phyloP scores from a whole-genome alignment of 495 filamentous ascomycete species.

The Neurospora cerealis region DNA sequence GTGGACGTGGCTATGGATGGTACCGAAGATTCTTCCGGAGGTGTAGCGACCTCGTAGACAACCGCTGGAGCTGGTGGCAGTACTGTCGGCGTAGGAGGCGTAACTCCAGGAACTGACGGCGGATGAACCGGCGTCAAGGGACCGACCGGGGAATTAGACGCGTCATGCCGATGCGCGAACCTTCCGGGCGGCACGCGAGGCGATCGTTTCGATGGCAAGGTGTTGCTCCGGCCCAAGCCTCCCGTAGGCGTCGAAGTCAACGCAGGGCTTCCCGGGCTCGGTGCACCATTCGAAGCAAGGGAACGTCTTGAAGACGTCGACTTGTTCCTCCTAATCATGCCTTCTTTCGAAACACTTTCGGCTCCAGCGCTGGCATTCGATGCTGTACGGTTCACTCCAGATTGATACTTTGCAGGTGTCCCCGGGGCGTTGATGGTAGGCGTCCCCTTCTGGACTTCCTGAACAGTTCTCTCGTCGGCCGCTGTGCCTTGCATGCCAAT shows the following conservation, averaged over 20 bases:
- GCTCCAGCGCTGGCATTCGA: slow-evolving; percentile 82
- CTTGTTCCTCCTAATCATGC: slow-evolving; percentile 71
- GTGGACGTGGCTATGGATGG: slow-evolving; percentile 4
- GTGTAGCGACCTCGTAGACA: slow-evolving; percentile 18
- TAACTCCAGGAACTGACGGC: background rate
- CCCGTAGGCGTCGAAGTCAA: slow-evolving; percentile 39
- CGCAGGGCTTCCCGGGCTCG: slow-evolving; percentile 63
- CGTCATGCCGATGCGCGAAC: slow-evolving; percentile 29
- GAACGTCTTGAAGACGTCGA: slow-evolving; percentile 63
- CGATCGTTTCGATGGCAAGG: slow-evolving; percentile 86
- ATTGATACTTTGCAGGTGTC: slow-evolving; percentile 34
- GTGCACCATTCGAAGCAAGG: slow-evolving; percentile 54
- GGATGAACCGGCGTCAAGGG: slow-evolving; percentile 21
- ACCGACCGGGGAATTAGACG: slow-evolving; percentile 22
- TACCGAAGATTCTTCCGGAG: slow-evolving; percentile 7
- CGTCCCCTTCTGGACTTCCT: slow-evolving; percentile 65
- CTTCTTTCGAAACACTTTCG: slow-evolving; percentile 73
- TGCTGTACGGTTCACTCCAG: slow-evolving; percentile 57
- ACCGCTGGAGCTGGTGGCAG: slow-evolving; percentile 13
- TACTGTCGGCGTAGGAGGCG: background rate
- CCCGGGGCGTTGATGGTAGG: slow-evolving; percentile 46
- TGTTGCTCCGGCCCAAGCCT: slow-evolving; percentile 86
- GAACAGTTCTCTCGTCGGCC: slow-evolving; percentile 77
- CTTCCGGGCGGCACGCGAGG: slow-evolving; percentile 51
- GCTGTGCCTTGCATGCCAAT: slow-evolving; percentile 92